phyloP scores from a whole-genome alignment of 1,284 basidiomycete species.

The Pseudozyma flocculosa region DNA sequence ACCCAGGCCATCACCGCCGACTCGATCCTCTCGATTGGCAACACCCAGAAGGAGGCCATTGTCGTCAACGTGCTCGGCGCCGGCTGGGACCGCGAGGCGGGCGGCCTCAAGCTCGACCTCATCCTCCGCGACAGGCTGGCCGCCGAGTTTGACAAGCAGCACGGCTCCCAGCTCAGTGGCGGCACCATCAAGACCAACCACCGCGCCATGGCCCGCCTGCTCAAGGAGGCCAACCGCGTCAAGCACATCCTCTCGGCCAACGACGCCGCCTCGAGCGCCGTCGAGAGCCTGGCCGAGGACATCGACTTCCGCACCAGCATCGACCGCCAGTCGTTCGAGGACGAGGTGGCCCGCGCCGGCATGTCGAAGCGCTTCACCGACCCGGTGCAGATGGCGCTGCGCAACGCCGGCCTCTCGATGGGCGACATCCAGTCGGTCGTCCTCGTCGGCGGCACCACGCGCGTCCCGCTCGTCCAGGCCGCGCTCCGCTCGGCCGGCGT shows the following conservation, averaged over 20 bases:
- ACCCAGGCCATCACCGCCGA: constrained; percentile 47
- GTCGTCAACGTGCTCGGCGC: constrained; percentile 75
- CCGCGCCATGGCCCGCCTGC: constrained; percentile 85
- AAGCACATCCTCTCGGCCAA: constrained; percentile 95
- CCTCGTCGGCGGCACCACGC: constrained; percentile 82
- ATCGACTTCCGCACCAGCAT: constrained; percentile 83
- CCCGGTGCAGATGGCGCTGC: constrained; percentile 72
- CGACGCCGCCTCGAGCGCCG: constrained; percentile 70
- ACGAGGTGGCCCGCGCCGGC: constrained; percentile 25
- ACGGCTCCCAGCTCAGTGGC: constrained; percentile 51
- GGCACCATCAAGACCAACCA: constrained; percentile 64
- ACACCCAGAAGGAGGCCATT: constrained; percentile 65
- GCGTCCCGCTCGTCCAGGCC: constrained; percentile 87
- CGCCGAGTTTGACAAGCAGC: constrained; percentile 72
- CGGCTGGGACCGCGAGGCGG: constrained; percentile 75
- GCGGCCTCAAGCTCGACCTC: constrained; percentile 81
- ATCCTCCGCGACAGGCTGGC: constrained; percentile 79
- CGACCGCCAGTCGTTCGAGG: constrained; percentile 75
- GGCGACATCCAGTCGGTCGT: constrained; percentile 82
- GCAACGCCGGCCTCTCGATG: constrained; percentile 69
- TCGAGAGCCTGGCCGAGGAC: constrained; percentile 86
- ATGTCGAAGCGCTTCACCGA: constrained; percentile 34
- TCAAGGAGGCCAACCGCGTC: constrained; percentile 87
- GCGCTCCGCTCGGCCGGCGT: constrained; percentile 55
- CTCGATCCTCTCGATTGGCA: constrained; percentile 62